A percentile compares a stretch with the other conserved stretches of the same genome.
Evolutionary conservation across 1,139 yeast species (phyloP).

Genomic region (Yamadazyma conglobata): DNA sequence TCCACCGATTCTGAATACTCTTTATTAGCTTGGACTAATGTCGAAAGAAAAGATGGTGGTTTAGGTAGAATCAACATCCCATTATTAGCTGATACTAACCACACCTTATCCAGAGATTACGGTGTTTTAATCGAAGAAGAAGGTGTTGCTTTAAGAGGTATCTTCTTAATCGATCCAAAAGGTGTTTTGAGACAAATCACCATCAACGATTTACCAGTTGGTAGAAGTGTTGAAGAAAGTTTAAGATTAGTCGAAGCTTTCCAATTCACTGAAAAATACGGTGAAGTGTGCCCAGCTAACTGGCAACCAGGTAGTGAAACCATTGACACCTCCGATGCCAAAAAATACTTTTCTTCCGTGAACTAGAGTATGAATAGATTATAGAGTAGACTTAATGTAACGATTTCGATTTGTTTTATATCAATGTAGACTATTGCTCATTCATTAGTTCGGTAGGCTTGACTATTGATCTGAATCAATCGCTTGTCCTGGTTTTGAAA

Average conservation of each 20-base stretch:
- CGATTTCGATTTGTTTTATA: no score
- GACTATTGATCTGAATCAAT: no score
- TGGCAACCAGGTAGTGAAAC: slow-evolving; percentile 98
- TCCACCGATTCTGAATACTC: slow-evolving; percentile 98
- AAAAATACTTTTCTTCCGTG: slow-evolving; percentile 60
- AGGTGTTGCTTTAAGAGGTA: slow-evolving; percentile 96
- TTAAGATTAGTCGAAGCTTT: slow-evolving; percentile 96
- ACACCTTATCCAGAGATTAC: slow-evolving; percentile 88
- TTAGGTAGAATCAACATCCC: slow-evolving; percentile 94
- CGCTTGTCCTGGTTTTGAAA: no score
- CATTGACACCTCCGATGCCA: slow-evolving; percentile 79
- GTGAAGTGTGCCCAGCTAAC: slow-evolving; percentile 99
- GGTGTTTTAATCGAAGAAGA: slow-evolving; percentile 95
- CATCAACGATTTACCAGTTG: slow-evolving; percentile 97
- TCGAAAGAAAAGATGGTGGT: slow-evolving; percentile 96
- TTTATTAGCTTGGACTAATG: slow-evolving; percentile 96
- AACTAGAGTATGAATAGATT: slow-evolving; percentile 2
- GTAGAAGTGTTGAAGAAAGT: slow-evolving; percentile 97
- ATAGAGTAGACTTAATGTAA: background rate
- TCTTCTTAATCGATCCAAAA: slow-evolving; percentile 95
- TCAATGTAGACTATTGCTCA: no score
- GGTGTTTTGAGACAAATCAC: slow-evolving; percentile 94
- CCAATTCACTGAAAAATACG: slow-evolving; percentile 98
- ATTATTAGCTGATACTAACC: slow-evolving; percentile 95
- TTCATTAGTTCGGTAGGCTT: no score